These are phyloP conservation scores for Eucommia ulmoides DNA, from an alignment of 257 asterid species.

Conservation along the genomic window DNA sequence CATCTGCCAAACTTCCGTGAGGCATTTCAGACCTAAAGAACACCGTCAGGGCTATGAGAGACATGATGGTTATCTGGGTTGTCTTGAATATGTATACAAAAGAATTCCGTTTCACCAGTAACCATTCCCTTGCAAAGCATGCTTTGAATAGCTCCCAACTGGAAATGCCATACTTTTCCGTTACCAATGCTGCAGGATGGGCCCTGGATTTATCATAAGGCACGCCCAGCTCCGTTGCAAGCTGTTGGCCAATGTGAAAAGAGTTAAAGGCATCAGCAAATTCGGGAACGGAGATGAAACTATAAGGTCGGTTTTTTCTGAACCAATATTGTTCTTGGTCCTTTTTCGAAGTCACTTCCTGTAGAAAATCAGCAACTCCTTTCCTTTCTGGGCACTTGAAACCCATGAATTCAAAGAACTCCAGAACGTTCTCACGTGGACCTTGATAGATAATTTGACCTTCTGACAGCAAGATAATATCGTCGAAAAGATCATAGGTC, in stretches of 20 bases:
- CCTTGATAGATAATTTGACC: constrained; percentile 47
- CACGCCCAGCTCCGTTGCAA: constrained; percentile 18
- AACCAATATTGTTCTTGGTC: constrained; percentile 43
- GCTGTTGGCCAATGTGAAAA: constrained; percentile 26
- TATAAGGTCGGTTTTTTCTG: constrained; percentile 18
- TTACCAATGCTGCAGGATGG: constrained; percentile 28
- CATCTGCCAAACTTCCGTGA: constrained; percentile 20
- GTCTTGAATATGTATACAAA: constrained; percentile 32
- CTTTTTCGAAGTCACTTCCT: too few relatives aligned
- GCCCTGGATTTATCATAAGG: constrained; percentile 28
- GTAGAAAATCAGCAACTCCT: constrained; percentile 53
- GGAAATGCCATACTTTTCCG: constrained; percentile 28
- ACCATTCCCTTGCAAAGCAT: constrained; percentile 33
- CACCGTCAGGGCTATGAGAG: constrained; percentile 22
- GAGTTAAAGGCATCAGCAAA: constrained; percentile 24
- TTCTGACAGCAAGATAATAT: constrained; percentile 35
- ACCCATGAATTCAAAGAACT: too few relatives aligned
- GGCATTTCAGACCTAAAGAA: constrained; percentile 34
- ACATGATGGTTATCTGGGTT: constrained; percentile 20
- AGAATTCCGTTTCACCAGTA: too few relatives aligned
- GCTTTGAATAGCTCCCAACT: constrained; percentile 24
- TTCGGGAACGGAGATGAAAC: constrained; percentile 21
- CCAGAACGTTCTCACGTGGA: too few relatives aligned
- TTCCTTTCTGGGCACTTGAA: too few relatives aligned
- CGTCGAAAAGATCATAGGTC: constrained; percentile 41